Percentiles rank a stretch among this genome's conserved stretches.
Conservation (phyloP, 163 green algal genomes). For the Botryococcus braunii region DNA sequence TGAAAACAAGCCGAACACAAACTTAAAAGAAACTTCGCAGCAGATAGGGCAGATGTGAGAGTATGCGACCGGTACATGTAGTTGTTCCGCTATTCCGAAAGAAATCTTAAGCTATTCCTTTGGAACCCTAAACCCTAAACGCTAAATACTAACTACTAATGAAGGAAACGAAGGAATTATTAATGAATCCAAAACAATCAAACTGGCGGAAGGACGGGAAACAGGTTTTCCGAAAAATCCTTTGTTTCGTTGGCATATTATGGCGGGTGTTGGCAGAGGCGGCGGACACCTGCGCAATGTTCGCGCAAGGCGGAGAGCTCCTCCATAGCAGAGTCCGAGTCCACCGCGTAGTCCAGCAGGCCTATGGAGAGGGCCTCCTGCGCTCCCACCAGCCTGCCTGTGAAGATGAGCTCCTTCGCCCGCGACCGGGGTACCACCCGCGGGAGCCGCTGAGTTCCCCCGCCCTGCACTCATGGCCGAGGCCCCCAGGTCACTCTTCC, state of each 20-base stretch:
- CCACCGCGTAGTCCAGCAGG: constrained; percentile 22
- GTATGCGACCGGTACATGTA: no score
- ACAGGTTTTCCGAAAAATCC: neutral
- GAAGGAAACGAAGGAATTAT: no score
- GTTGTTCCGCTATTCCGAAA: no score
- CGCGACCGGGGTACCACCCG: constrained; percentile 56
- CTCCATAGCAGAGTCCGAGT: constrained; percentile 1
- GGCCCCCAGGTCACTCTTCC: no score
- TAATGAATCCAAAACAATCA: no score
- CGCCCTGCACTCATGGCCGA: constrained; percentile 30
- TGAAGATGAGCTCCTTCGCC: constrained; percentile 91
- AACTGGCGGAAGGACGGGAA: neutral
- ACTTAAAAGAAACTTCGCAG: no score
- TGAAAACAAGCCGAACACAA: no score
- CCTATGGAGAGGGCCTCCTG: constrained; percentile 41
- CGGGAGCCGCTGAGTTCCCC: constrained; percentile 70
- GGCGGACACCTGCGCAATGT: neutral
- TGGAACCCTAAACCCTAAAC: no score
- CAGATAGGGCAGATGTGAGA: no score
- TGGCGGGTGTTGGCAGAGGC: neutral
- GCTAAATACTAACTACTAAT: no score
- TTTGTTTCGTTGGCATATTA: neutral
- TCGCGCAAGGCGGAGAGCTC: no score
- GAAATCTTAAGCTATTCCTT: no score
- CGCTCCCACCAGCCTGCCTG: constrained; percentile 40